Evolutionary conservation across 106 monocot species (phyloP).

Genomic region (Acanthochlamys bracteata): DNA sequence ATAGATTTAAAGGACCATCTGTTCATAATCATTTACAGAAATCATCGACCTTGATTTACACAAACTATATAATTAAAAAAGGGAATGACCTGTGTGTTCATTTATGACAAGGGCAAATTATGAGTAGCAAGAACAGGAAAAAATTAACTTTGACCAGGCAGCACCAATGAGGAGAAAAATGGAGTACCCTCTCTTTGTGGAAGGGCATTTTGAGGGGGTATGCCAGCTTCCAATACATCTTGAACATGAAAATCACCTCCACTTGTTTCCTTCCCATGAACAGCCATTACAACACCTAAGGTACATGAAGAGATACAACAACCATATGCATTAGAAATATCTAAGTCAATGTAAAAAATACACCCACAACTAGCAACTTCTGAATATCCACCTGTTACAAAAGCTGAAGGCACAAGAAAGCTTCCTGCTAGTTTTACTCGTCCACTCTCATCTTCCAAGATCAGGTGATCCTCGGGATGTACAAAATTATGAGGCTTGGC

Average conservation of each 20-base stretch:
- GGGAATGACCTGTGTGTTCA: no score
- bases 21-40: no score
- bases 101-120: no score
- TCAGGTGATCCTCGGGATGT: constrained; percentile 90
- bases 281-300: constrained; percentile 69
- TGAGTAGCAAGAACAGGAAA: no score
- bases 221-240: constrained; percentile 77
- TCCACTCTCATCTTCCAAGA: constrained; percentile 98
- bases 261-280: constrained; percentile 88
- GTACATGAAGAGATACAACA: not conserved
- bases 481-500: constrained; percentile 95
- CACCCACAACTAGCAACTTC: not conserved
- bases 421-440: constrained; percentile 79
- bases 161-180: no score
- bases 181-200: constrained; percentile 29
- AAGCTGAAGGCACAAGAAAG: constrained; percentile 46
- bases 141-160: no score
- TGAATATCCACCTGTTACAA: constrained; percentile 51
- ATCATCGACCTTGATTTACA: no score
- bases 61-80: no score
- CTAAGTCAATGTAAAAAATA: not conserved
- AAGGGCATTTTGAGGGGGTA: constrained; percentile 53
- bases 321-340: not conserved
- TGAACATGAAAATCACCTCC: constrained; percentile 80
- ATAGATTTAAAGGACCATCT: no score